Evolutionary conservation across 805 yeast genomes (phyloP).

Genomic region (Starmera amethionina): DNA sequence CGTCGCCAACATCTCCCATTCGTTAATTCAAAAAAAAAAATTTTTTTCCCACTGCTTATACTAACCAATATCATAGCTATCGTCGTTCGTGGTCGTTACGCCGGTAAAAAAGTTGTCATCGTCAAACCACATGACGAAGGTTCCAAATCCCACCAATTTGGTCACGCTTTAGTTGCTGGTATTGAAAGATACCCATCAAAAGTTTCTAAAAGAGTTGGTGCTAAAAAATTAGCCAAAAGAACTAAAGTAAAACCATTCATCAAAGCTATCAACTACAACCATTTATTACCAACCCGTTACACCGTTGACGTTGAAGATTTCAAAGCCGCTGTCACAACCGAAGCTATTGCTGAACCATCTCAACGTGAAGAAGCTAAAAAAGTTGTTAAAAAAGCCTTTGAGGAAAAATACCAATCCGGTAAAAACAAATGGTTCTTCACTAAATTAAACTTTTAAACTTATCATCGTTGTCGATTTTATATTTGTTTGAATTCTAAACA

Average conservation of each 20-base stretch:
- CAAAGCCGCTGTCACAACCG: conserved; percentile 86
- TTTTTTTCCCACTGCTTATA: background rate
- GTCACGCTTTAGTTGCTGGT: conserved; percentile 99
- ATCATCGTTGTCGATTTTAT: background rate
- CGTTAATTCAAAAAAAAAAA: background rate
- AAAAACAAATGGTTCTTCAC: conserved; percentile 99
- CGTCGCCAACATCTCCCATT: background rate
- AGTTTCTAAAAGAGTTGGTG: conserved; percentile 91
- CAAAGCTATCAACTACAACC: conserved; percentile 99
- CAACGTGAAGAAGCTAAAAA: conserved; percentile 99
- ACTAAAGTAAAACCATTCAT: conserved; percentile 98
- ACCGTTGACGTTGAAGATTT: conserved; percentile 92
- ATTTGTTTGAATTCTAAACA: conserved; percentile 3
- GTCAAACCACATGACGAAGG: conserved; percentile 98
- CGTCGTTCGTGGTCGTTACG: conserved; percentile 99
- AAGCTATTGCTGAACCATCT: conserved; percentile 93
- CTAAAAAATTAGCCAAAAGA: conserved; percentile 95
- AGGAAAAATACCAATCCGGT: conserved; percentile 99
- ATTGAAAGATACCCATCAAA: conserved; percentile 96
- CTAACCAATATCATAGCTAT: conserved; percentile 38
- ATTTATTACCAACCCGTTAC: conserved; percentile 99
- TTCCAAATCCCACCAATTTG: conserved; percentile 96
- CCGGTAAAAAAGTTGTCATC: conserved; percentile 99
- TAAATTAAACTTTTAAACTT: conserved; percentile 74
- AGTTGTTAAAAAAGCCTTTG: conserved; percentile 97